A percentile compares a stretch with the other conserved stretches of the same genome.
Conservation (phyloP, 768 basidiomycete species). For the Boletus insuetus region DNA sequence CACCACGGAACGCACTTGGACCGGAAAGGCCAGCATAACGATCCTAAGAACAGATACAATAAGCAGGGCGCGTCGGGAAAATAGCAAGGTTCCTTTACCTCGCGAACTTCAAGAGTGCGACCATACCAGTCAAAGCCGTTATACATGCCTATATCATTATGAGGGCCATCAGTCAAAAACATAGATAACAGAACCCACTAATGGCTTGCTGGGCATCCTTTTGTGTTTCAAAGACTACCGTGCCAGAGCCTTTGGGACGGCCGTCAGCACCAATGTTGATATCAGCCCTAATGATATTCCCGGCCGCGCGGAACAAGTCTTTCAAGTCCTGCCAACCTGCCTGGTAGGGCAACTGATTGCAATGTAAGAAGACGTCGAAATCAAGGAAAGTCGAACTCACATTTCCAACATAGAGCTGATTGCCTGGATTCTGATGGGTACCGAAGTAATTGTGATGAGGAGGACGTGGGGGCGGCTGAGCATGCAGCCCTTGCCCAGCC, state of each 20-base stretch:
- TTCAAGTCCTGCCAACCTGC: slow-evolving; percentile 99
- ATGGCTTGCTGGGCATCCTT: slow-evolving; percentile 93
- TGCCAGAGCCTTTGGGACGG: slow-evolving; percentile 94
- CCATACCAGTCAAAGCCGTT: slow-evolving; percentile 98
- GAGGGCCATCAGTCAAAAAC: background rate
- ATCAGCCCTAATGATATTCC: slow-evolving; percentile 93
- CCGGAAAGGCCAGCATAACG: slow-evolving; percentile 86
- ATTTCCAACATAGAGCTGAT: slow-evolving; percentile 91
- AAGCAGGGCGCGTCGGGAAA: background rate
- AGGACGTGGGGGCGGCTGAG: slow-evolving; percentile 79
- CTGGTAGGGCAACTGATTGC: slow-evolving; percentile 79
- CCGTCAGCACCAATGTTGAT: slow-evolving; percentile 93
- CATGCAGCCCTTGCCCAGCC: slow-evolving; percentile 84
- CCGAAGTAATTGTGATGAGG: slow-evolving; percentile 74
- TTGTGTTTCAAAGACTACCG: slow-evolving; percentile 89
- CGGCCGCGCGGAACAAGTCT: slow-evolving; percentile 93
- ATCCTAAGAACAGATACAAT: slow-evolving; percentile 48
- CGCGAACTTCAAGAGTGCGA: slow-evolving; percentile 90
- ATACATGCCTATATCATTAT: slow-evolving; percentile 70
- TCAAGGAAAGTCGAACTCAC: slow-evolving; percentile 41
- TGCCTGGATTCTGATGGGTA: slow-evolving; percentile 63
- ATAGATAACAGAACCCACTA: slow-evolving; percentile 48
- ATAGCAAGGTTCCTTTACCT: slow-evolving; percentile 48
- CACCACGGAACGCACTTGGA: slow-evolving; percentile 53
- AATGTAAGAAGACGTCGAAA: slow-evolving; percentile 2